Conservation (phyloP, 1,139 yeast genomes). For the Debaryomyces coudertii region DNA sequence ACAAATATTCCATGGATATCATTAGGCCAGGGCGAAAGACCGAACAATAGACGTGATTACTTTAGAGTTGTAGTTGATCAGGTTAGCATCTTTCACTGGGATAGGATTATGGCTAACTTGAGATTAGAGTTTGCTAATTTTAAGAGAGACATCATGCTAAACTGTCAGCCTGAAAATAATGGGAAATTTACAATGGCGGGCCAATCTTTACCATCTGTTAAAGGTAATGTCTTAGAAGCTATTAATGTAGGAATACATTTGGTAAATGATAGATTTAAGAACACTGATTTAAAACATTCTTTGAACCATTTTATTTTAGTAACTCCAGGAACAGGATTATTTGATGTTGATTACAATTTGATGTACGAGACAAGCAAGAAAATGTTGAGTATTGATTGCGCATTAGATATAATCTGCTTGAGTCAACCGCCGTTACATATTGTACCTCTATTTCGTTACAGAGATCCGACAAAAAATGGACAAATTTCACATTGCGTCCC, state of each 20-base stretch:
- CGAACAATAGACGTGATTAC: slow-evolving; percentile 71
- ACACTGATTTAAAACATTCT: slow-evolving; percentile 85
- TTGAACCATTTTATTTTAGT: slow-evolving; percentile 82
- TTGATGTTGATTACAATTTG: slow-evolving; percentile 85
- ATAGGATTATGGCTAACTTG: slow-evolving; percentile 84
- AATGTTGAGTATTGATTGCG: slow-evolving; percentile 76
- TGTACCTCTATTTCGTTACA: slow-evolving; percentile 83
- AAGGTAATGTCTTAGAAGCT: slow-evolving; percentile 88
- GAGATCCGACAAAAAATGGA: slow-evolving; percentile 41
- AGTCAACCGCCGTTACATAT: slow-evolving; percentile 91
- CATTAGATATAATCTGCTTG: slow-evolving; percentile 85
- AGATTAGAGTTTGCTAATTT: slow-evolving; percentile 85
- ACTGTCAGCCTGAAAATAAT: slow-evolving; percentile 22
- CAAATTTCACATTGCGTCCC: slow-evolving; percentile 79
- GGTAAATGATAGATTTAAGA: slow-evolving; percentile 78
- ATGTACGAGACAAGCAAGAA: slow-evolving; percentile 75
- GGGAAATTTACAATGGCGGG: slow-evolving; percentile 45
- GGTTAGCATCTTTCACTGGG: slow-evolving; percentile 86
- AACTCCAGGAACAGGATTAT: slow-evolving; percentile 92
- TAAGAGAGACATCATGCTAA: slow-evolving; percentile 67
- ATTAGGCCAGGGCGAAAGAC: slow-evolving; percentile 72
- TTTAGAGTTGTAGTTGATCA: slow-evolving; percentile 96
- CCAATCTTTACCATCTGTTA: slow-evolving; percentile 77
- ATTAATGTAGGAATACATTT: slow-evolving; percentile 80
- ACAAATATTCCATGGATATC: slow-evolving; percentile 59